Evolutionary conservation across 2,329 filamentous ascomycete genomes (phyloP).

Genomic region (Elsinoe australis): DNA sequence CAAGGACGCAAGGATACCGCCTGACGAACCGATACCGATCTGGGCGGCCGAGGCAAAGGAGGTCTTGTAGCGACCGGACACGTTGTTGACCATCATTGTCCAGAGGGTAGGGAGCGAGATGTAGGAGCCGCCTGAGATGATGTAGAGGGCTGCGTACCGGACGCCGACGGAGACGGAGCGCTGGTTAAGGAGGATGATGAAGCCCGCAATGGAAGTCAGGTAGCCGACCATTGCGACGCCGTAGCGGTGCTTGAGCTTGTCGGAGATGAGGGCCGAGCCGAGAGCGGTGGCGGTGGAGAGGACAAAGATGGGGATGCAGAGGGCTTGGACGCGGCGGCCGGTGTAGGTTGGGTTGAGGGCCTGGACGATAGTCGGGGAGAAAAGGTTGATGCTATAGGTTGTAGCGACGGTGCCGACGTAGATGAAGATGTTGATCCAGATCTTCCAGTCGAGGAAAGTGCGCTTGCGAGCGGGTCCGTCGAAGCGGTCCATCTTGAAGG

Average conservation of each 20-base stretch:
- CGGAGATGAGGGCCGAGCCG: constrained; percentile 27
- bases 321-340: constrained; percentile 23
- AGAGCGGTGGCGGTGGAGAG: constrained; percentile 29
- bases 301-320: constrained; percentile 28
- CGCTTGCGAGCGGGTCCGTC: constrained; percentile 28
- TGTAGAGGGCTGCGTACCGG: constrained; percentile 26
- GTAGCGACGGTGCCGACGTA: constrained; percentile 28
- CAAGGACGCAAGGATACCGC: constrained; percentile 37
- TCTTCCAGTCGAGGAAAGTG: constrained; percentile 30
- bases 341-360: constrained; percentile 30
- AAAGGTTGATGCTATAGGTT: constrained; percentile 33
- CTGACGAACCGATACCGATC: constrained; percentile 35
- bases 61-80: constrained; percentile 31
- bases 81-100: constrained; percentile 30
- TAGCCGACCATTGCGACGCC: constrained; percentile 22
- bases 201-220: constrained; percentile 22
- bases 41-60: constrained; percentile 36
- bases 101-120: constrained; percentile 27
- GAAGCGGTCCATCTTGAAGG: constrained; percentile 27
- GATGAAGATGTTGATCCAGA: constrained; percentile 32
- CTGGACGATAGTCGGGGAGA: constrained; percentile 44
- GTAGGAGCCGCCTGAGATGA: constrained; percentile 27
- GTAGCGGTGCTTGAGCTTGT: constrained; percentile 33
- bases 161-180: constrained; percentile 21
- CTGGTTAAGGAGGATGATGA: constrained; percentile 31